A percentile compares a stretch with the other conserved stretches of the same genome.
These are phyloP conservation scores for Alectoria sarmentosa DNA, from an alignment of 495 filamentous ascomycete genomes.

Conservation along the genomic window DNA sequence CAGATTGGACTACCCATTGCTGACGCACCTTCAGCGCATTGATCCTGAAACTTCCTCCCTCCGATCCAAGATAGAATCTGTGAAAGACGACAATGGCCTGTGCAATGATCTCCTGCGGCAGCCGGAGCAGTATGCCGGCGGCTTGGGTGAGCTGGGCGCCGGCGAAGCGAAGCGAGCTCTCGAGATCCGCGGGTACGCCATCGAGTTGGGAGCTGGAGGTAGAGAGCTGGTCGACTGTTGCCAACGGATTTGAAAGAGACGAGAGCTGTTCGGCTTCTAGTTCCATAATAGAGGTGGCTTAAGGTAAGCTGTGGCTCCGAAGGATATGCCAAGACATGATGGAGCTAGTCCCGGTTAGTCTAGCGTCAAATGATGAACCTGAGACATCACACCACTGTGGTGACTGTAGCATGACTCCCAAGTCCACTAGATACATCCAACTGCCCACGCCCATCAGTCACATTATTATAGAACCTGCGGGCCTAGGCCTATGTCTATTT, in stretches of 20 bases:
- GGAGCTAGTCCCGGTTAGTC: background rate
- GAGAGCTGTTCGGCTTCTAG: conserved; percentile 34
- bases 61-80: conserved; percentile 73
- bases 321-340: background rate
- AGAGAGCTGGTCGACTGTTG: conserved; percentile 72
- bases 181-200: conserved; percentile 69
- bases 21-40: conserved; percentile 46
- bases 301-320: background rate
- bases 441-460: too few relatives aligned
- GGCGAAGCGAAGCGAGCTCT: conserved; percentile 52
- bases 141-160: conserved; percentile 74
- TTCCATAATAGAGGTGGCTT: conserved; percentile 13
- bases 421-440: too few relatives aligned
- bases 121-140: conserved; percentile 74
- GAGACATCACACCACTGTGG: too few relatives aligned
- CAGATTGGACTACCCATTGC: too few relatives aligned
- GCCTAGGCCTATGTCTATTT: too few relatives aligned
- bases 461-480: too few relatives aligned
- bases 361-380: background rate
- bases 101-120: conserved; percentile 84
- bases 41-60: conserved; percentile 54
- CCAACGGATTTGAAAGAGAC: conserved; percentile 74
- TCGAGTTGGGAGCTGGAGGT: conserved; percentile 60
- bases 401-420: too few relatives aligned
- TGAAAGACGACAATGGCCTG: conserved; percentile 82